Conservation (phyloP, 306 rosid genomes). For the Malus fusca region DNA sequence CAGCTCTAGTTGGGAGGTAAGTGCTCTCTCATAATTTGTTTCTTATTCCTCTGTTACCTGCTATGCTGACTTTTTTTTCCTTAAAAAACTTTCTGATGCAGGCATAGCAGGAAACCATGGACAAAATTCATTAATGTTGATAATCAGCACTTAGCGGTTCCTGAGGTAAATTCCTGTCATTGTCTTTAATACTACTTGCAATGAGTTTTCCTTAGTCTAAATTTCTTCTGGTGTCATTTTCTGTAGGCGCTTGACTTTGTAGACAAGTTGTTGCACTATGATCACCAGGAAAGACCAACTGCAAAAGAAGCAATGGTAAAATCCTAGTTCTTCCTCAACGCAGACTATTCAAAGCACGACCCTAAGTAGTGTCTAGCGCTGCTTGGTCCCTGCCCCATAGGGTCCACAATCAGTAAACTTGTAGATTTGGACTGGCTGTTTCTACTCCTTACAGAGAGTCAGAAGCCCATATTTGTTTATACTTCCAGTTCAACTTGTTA, state of each 20-base stretch:
- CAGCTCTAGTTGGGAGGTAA: conserved; percentile 81
- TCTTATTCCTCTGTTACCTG: neutral
- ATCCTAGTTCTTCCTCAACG: neutral
- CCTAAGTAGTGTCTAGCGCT: neutral
- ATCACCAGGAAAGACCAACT: conserved; percentile 92
- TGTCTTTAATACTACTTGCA: neutral
- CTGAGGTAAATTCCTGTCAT: conserved; percentile 52
- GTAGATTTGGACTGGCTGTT: neutral
- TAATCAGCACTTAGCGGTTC: conserved; percentile 77
- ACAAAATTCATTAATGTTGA: conserved; percentile 67
- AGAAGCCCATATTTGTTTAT: neutral
- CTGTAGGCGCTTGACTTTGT: conserved; percentile 77
- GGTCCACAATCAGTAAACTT: neutral
- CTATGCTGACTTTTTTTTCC: neutral
- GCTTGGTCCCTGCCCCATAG: neutral
- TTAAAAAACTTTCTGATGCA: conserved; percentile 10
- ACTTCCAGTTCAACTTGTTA: neutral
- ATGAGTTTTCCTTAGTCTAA: conserved; percentile 1
- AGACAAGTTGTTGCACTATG: conserved; percentile 73
- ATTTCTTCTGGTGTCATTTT: neutral
- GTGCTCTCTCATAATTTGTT: neutral
- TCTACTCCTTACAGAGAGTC: neutral
- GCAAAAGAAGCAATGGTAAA: conserved; percentile 96
- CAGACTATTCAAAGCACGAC: neutral
- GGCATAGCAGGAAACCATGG: conserved; percentile 93